These are phyloP conservation scores for Deakozyma indianensis DNA, from an alignment of 805 yeast species.

Conservation along the genomic window DNA sequence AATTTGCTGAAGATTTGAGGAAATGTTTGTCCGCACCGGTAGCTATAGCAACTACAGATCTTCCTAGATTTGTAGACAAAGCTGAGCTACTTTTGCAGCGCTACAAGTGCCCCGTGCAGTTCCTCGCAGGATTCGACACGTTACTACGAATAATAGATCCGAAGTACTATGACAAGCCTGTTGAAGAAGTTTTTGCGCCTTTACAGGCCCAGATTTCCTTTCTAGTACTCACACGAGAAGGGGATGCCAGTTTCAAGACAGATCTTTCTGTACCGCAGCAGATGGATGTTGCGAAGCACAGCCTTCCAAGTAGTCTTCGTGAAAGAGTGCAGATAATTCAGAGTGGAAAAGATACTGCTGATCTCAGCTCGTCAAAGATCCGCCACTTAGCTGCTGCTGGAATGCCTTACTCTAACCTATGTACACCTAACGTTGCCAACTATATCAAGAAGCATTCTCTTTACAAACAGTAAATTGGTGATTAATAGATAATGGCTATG, in stretches of 20 bases:
- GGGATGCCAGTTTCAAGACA: neutral
- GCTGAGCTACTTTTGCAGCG: neutral
- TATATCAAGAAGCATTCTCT: neutral
- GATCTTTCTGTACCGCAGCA: neutral
- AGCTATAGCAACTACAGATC: neutral
- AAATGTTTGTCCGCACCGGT: neutral
- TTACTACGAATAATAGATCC: neutral
- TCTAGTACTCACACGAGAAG: neutral
- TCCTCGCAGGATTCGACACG: neutral
- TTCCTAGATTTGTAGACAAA: neutral
- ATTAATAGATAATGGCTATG: neutral
- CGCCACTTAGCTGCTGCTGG: neutral
- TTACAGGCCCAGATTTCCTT: neutral
- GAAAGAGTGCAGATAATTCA: neutral
- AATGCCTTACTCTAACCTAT: neutral
- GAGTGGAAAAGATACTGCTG: neutral
- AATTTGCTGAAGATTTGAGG: neutral
- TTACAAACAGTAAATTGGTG: neutral
- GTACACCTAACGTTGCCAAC: neutral
- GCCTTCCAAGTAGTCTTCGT: neutral
- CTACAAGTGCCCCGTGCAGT: neutral
- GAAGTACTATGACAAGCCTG: neutral
- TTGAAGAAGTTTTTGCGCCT: neutral
- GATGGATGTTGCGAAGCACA: neutral
- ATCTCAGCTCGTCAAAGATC: neutral